A percentile compares a stretch with the other conserved stretches of the same genome.
phyloP scores from a whole-genome alignment of 768 basidiomycete species.

The Trichaptum fuscoviolaceum region DNA sequence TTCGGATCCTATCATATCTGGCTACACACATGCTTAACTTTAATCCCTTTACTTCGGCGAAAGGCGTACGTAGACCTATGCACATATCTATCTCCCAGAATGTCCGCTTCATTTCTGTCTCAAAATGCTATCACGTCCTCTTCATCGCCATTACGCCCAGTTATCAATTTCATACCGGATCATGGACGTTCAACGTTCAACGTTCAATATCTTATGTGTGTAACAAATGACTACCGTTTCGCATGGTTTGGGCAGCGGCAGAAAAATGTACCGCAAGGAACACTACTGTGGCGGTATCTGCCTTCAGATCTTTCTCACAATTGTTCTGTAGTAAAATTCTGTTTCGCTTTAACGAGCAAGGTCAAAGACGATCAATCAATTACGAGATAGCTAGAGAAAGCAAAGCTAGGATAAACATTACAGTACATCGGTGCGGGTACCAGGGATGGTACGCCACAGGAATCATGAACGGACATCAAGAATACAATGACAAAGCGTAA shows the following conservation, averaged over 20 bases:
- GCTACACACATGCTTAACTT: background rate
- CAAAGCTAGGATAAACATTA: background rate
- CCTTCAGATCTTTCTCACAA: background rate
- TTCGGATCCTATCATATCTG: background rate
- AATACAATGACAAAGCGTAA: slow-evolving; percentile 1
- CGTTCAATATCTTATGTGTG: too few species aligned
- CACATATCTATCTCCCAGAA: too few species aligned
- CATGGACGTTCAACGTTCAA: background rate
- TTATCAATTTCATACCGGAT: background rate
- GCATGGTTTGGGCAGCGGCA: background rate
- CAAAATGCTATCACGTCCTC: too few species aligned
- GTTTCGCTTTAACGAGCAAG: background rate
- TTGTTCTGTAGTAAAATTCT: background rate
- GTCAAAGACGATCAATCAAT: background rate
- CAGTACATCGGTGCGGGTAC: background rate
- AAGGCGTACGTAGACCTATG: too few species aligned
- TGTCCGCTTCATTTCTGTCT: too few species aligned
- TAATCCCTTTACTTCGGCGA: background rate
- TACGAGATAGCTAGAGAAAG: background rate
- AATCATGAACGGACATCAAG: background rate
- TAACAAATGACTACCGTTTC: too few species aligned
- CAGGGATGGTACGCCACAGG: background rate
- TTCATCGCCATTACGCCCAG: too few species aligned
- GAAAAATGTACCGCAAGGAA: background rate
- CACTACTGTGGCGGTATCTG: background rate